These are phyloP conservation scores for Pichia californica DNA, from an alignment of 805 yeast genomes.

Conservation along the genomic window DNA sequence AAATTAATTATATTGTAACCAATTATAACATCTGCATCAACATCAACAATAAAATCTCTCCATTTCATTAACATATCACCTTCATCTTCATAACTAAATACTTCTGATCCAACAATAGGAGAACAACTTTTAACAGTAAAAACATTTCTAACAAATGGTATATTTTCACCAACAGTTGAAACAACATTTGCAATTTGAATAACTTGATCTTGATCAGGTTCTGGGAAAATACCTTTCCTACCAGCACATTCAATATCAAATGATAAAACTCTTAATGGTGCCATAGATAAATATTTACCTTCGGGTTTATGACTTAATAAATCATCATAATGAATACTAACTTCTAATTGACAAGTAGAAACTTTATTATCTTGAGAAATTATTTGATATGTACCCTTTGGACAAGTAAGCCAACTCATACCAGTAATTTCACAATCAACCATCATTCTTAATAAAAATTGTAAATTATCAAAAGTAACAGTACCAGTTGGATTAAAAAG, in stretches of 20 bases:
- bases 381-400: slow-evolving; percentile 58
- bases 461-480: slow-evolving; percentile 85
- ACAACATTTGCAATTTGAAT: slow-evolving; percentile 97
- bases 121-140: slow-evolving; percentile 90
- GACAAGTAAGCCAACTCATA: slow-evolving; percentile 95
- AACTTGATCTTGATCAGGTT: slow-evolving; percentile 86
- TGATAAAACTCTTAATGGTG: slow-evolving; percentile 87
- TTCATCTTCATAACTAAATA: slow-evolving; percentile 68
- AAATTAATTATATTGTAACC: slow-evolving; percentile 95
- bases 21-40: slow-evolving; percentile 93
- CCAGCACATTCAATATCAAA: slow-evolving; percentile 99
- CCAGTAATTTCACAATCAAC: slow-evolving; percentile 89
- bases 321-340: slow-evolving; percentile 59
- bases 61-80: slow-evolving; percentile 77
- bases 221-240: slow-evolving; percentile 94
- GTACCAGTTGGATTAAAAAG: slow-evolving; percentile 53
- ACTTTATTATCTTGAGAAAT: slow-evolving; percentile 37
- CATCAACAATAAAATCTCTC: slow-evolving; percentile 77
- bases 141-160: slow-evolving; percentile 90
- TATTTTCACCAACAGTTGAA: slow-evolving; percentile 70
- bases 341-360: slow-evolving; percentile 84
- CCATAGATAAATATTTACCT: slow-evolving; percentile 88
- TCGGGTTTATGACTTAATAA: slow-evolving; percentile 79
- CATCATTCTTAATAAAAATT: slow-evolving; percentile 80
- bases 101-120: slow-evolving; percentile 90